Conservation (phyloP, 495 filamentous ascomycete species). For the Penicillium cataractarum region DNA sequence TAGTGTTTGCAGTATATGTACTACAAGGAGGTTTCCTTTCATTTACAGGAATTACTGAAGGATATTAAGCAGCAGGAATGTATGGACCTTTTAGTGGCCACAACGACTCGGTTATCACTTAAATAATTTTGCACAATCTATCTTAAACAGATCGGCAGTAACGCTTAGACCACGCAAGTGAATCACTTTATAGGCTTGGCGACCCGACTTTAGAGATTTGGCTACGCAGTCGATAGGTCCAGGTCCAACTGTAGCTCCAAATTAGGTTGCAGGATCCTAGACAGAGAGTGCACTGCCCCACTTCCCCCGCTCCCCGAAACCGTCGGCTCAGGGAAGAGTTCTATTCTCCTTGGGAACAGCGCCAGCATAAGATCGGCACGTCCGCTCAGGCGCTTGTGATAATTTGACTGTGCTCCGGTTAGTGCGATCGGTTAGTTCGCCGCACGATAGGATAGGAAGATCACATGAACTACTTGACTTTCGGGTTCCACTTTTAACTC, state of each 20-base stretch:
- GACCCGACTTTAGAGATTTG: neutral
- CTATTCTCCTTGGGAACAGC: neutral
- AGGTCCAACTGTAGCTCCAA: neutral
- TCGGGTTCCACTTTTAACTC: neutral
- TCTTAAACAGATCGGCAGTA: neutral
- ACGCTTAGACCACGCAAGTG: neutral
- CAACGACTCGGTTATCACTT: neutral
- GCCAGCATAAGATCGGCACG: neutral
- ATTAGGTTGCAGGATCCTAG: neutral
- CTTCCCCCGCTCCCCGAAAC: neutral
- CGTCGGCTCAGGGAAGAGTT: neutral
- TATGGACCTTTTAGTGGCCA: neutral
- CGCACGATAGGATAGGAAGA: neutral
- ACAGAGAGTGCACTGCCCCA: neutral
- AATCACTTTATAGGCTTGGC: neutral
- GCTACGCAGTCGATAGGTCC: neutral
- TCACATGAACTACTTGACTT: neutral
- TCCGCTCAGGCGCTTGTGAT: neutral
- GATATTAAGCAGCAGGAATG: neutral
- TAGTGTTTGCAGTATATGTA: neutral
- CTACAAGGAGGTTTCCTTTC: neutral
- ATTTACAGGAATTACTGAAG: neutral
- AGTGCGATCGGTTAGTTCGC: neutral
- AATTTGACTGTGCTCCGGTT: neutral
- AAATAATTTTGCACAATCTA: neutral